A percentile compares a stretch with the other conserved stretches of the same genome.
These are phyloP conservation scores for Botrytis porri DNA, from an alignment of 2,329 filamentous ascomycete species.

Conservation along the genomic window DNA sequence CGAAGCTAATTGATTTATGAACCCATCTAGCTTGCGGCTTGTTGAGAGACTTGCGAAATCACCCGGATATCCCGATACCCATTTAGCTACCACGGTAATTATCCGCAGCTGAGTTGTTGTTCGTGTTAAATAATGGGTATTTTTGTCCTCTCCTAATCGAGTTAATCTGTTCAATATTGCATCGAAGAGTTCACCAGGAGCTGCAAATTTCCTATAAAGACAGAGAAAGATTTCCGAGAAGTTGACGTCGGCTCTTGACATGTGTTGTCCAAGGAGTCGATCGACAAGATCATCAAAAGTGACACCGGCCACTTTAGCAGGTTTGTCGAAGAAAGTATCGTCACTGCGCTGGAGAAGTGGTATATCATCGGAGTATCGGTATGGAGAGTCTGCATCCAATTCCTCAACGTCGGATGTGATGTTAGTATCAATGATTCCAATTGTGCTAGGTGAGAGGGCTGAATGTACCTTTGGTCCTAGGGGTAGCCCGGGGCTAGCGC, in stretches of 20 bases:
- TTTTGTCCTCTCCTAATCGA: constrained; percentile 61
- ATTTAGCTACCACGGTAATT: constrained; percentile 79
- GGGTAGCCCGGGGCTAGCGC: constrained; percentile 23
- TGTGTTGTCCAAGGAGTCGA: constrained; percentile 75
- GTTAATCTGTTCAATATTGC: constrained; percentile 78
- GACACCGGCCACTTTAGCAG: constrained; percentile 51
- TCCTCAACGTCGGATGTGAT: constrained; percentile 51
- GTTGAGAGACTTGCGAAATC: constrained; percentile 84
- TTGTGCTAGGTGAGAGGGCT: constrained; percentile 25
- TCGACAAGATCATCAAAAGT: constrained; percentile 75
- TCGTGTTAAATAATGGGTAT: constrained; percentile 68
- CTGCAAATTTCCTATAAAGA: constrained; percentile 88
- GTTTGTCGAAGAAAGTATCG: constrained; percentile 56
- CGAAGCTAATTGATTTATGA: constrained; percentile 70
- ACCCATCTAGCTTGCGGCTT: constrained; percentile 67
- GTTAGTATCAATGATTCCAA: constrained; percentile 28
- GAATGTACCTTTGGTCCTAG: constrained; percentile 25
- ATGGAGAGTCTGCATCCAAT: constrained; percentile 66
- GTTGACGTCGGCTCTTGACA: constrained; percentile 84
- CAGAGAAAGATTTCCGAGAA: constrained; percentile 88
- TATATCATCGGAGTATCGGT: constrained; percentile 63
- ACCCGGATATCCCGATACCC: constrained; percentile 86
- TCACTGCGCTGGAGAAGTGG: constrained; percentile 65
- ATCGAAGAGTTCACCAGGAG: constrained; percentile 73
- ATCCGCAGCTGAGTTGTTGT: constrained; percentile 80